Percentiles rank a stretch among this genome's conserved stretches.
Evolutionary conservation across 2,329 filamentous ascomycete genomes (phyloP).

Genomic region (Apiospora aurea): DNA sequence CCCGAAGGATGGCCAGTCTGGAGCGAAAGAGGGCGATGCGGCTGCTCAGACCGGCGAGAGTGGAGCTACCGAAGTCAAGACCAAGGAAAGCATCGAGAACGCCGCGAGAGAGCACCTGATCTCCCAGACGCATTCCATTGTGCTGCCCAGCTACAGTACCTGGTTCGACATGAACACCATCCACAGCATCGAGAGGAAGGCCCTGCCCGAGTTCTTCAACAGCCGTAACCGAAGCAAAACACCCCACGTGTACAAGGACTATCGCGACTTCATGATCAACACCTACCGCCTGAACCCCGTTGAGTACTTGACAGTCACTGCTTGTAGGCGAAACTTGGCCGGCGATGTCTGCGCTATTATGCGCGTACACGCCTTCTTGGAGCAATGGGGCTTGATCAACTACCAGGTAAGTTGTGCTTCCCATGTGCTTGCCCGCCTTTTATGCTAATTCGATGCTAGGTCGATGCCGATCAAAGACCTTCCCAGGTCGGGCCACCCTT

Average conservation of each 20-base stretch:
- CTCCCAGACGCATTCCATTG: constrained; percentile 92
- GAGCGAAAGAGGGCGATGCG: constrained; percentile 52
- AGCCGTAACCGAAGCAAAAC: constrained; percentile 98
- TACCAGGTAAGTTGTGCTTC: constrained; percentile 75
- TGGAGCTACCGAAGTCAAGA: constrained; percentile 66
- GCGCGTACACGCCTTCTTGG: constrained; percentile 96
- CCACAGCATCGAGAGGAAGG: constrained; percentile 91
- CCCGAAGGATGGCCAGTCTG: constrained; percentile 54
- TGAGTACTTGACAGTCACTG: constrained; percentile 96
- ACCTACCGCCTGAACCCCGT: constrained; percentile 95
- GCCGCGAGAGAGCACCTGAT: constrained; percentile 92
- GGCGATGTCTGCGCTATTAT: constrained; percentile 99
- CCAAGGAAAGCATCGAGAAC: constrained; percentile 82
- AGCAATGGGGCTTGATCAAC: constrained; percentile 99
- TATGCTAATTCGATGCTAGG: constrained; percentile 60
- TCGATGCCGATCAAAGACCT: constrained; percentile 93
- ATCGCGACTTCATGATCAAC: constrained; percentile 99
- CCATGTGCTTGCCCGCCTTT: constrained; percentile 21
- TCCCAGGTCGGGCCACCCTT: constrained; percentile 96
- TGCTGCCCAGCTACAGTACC: constrained; percentile 95
- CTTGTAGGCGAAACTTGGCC: constrained; percentile 91
- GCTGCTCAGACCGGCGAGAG: constrained; percentile 53
- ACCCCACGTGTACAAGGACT: constrained; percentile 96
- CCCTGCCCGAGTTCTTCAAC: constrained; percentile 98
- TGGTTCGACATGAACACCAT: constrained; percentile 99